Base-by-base conservation (phyloP, 1,284 basidiomycete genomes). In the Ceratobasidium theobromae region DNA sequence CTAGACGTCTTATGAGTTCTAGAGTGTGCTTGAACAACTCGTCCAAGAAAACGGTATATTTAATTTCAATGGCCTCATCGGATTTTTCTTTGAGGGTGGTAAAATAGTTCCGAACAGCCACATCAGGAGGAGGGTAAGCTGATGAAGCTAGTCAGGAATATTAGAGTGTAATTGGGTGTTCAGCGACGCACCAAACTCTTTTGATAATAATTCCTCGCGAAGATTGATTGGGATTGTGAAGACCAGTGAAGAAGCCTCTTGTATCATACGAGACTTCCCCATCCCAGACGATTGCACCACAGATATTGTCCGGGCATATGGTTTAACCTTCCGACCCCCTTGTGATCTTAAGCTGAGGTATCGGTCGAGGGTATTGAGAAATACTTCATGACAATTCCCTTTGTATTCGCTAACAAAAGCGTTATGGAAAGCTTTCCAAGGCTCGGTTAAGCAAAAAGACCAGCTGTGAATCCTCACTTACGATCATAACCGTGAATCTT, bases 241-340 rank as follows among this genome's bases (percentile, higher is more conserved):
- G 4, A 41, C 53, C 0, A 5, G 33, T n/a, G 35, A 38, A 14
- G 53, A 32, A 11, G 32, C 53, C 25, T 54, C 53, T 25, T 54
- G 12, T 5, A 33, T 35, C 53, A 54, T 54, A 4, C 53, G n/a
- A 16, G 53, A 54, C 35, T 54, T 54, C 1, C 53, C 35, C 18
- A 25, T 54, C 3, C 53, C 53, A 12, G 53, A 54, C 21, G 53
- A 54, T 35, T 54, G 53, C 11, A 54, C 27, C 8, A 41, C 38
- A 12, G 53, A 40, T 11, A 54, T 54, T 5, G 53, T n/a, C n/a
- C n/a, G n/a, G n/a, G n/a, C n/a, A n/a, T n/a, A n/a, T n/a, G n/a
- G 35, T 38, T 38, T 38, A 38, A 16, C 35, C n/a, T n/a, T n/a
- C n/a, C n/a, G n/a, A n/a, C n/a, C n/a, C n/a, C n/a, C n/a, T n/a